Base-by-base conservation (phyloP, 2,329 filamentous ascomycete genomes). In the Hymenoscyphus albidus region DNA sequence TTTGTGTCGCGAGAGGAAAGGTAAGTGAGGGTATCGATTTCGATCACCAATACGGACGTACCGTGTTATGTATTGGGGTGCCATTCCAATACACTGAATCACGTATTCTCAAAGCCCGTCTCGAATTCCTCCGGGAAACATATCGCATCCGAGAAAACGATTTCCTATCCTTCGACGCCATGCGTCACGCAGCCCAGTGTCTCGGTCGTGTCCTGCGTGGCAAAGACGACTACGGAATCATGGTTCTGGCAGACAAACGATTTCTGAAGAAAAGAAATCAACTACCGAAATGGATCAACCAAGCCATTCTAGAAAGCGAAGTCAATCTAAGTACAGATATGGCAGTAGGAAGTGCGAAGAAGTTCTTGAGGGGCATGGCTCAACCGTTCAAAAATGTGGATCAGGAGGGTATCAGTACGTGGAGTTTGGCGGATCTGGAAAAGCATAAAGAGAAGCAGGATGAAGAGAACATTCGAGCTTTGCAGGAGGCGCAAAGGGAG, bases 1-100 rank as follows among this genome's bases (percentile, higher is more conserved):
- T 99, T 5, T 98, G 94, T 75, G 95, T 99, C 76, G 95, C 95
- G 1, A 90, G 95, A 77, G 95, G 95, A 39, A 99, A 99, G 76
- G 96, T 99, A 9, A 95, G 91, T 0, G 95, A 99, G 77, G 96
- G 96, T 58, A 98, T 99, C 70, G 95, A 99, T 86, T 99, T 99
- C 73, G 95, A 99, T 77, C 95, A 99, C 74, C 95, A 99, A 74
- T 99, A 97, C 76, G 95, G 95, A 48, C 90, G 95, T 63, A 95
- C 94, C 13, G 96, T 99, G 78, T 77, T 99, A 59, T 97, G 93
- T 75, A 97, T 99, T 70, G 95, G 95, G 54, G 94, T 98, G 0
- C 95, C 95, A 0, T 99, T 98, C 79, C 95, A 99, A 78, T 99
- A 99, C 80, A 99, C 96, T 2, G 95, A 99, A 76, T 98, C 93